Base-by-base conservation (phyloP, 768 basidiomycete species). In the Lactarius trivialis region DNA sequence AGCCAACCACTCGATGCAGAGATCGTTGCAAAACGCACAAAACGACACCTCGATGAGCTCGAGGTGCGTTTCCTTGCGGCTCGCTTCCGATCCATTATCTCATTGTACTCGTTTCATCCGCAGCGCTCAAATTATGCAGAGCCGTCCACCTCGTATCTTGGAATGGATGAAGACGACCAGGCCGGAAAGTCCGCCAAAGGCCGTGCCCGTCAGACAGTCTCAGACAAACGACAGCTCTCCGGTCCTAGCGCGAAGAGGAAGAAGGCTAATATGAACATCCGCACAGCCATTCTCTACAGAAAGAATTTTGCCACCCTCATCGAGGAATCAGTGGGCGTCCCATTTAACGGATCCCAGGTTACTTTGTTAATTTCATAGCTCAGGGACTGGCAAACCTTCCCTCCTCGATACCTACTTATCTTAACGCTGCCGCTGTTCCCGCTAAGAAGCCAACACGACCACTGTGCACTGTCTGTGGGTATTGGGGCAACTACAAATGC, bases 391-490 rank as follows among this genome's bases (percentile, higher is more conserved):
- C 81, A 19, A 73, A 77, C 60, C 71, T 84, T 55, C 81, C 84
- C 3, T 60, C 81, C 4, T 73, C 75, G 41, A 75, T 79, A 15
- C 82, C 89, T 7, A 85, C 83, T 19, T 93, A 94, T 76, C 71
- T 93, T 61, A 89, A 85, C 21, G 88, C 86, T 15, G 76, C 73
- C 33, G 80, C 85, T 1, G 81, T 85, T 2, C 78, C 83, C 1
- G 75, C 89, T 0, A 72, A 71, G 1, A 82, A 85, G 60, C 89
- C 91, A 7, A 81, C 86, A 8, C 84, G 89, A 45, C 74, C 83
- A 66, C 70, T 93, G 15, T 94, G 92, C 70, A 84, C 89, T n/a
- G 88, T 93, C 28, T 93, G 92, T 67, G 90, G 92, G 3, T 93
- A 89, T 72, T 88, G 83, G 82, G 91, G 89, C 7, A 77, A 77